Evolutionary conservation across 2,329 filamentous ascomycete genomes (phyloP).

Genomic region (Graphiopsis chlorocephala): DNA sequence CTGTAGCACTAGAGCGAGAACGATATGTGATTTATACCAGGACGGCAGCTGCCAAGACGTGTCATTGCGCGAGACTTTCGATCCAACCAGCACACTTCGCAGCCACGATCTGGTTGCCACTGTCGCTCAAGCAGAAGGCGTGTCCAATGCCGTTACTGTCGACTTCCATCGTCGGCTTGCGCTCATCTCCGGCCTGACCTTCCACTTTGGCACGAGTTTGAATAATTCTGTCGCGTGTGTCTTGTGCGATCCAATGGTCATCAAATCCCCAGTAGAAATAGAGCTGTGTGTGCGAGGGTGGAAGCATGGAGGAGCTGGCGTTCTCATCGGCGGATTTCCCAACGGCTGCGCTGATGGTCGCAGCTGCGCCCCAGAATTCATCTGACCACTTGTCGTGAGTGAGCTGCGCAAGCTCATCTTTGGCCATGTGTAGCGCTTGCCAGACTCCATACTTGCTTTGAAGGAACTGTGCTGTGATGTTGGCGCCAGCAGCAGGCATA

Average conservation of each 20-base stretch:
- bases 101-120: slow-evolving; percentile 48
- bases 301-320: neutral
- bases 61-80: neutral
- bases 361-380: slow-evolving; percentile 55
- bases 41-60: neutral
- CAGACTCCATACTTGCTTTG: slow-evolving; percentile 48
- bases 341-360: neutral
- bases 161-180: slow-evolving; percentile 52
- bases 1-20: neutral
- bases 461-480: slow-evolving; percentile 51
- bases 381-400: slow-evolving; percentile 56
- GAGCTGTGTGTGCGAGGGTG: slow-evolving; percentile 37
- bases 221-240: slow-evolving; percentile 56
- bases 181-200: slow-evolving; percentile 23
- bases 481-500: slow-evolving; percentile 43
- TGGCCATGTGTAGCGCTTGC: slow-evolving; percentile 59
- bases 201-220: slow-evolving; percentile 36
- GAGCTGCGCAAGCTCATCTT: slow-evolving; percentile 58
- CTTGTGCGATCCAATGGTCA: slow-evolving; percentile 62
- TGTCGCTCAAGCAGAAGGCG: slow-evolving; percentile 56
- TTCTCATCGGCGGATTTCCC: neutral
- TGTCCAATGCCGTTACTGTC: slow-evolving; percentile 56
- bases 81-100: slow-evolving; percentile 51
- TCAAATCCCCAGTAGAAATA: slow-evolving; percentile 59
- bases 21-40: neutral